A percentile compares a stretch with the other conserved stretches of the same genome.
These are phyloP conservation scores for Nicotiana undulata DNA, from an alignment of 257 asterid species.

Conservation along the genomic window DNA sequence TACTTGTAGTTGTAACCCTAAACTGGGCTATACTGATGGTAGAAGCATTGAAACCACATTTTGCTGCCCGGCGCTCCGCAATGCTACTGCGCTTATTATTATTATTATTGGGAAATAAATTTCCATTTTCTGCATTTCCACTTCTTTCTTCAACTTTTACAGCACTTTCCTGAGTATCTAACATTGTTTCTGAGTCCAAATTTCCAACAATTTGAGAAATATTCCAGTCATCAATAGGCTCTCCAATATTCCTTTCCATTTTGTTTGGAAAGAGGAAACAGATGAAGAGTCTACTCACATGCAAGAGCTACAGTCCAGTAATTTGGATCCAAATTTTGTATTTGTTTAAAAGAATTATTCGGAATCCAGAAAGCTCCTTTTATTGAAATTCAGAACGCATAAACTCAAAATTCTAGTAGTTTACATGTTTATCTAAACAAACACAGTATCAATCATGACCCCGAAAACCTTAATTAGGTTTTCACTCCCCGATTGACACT, in stretches of 20 bases:
- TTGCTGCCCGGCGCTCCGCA: slow-evolving; percentile 53
- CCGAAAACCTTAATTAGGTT: slow-evolving; percentile 46
- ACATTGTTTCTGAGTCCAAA: neutral
- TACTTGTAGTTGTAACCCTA: neutral
- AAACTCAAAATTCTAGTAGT: too few relatives aligned
- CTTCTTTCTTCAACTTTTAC: neutral
- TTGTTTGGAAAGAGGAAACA: neutral
- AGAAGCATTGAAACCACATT: slow-evolving; percentile 44
- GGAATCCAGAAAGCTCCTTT: too few relatives aligned
- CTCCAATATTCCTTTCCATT: slow-evolving; percentile 1
- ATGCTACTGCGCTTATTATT: slow-evolving; percentile 22
- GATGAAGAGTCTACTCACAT: too few relatives aligned
- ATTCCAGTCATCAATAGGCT: slow-evolving; percentile 1
- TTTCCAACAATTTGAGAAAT: neutral
- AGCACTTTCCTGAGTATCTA: neutral
- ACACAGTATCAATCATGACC: slow-evolving; percentile 52
- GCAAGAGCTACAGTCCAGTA: too few relatives aligned
- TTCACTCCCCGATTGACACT: slow-evolving; percentile 42
- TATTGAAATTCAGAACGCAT: too few relatives aligned
- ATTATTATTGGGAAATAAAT: neutral
- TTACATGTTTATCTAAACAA: neutral
- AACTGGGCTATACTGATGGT: slow-evolving; percentile 15
- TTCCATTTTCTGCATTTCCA: slow-evolving; percentile 1
- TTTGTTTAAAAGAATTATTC: too few relatives aligned
- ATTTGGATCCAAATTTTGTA: too few relatives aligned